Evolutionary conservation across 2,329 filamentous ascomycete species (phyloP), one percentile per base, ranked within the genome.

Genomic region (Fusarium dlaminii): DNA sequence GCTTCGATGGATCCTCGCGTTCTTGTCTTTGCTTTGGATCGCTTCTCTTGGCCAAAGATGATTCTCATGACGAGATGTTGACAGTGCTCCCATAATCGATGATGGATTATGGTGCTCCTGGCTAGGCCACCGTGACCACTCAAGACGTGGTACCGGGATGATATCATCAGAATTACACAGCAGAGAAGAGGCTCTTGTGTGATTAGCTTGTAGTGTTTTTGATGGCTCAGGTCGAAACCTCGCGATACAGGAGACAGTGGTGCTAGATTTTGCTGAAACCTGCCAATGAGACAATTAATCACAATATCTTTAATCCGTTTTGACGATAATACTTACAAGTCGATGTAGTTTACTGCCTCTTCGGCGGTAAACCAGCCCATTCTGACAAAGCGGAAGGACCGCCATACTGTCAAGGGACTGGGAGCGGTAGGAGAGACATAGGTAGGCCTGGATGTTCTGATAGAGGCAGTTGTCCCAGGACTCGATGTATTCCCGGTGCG

Each of bases 301-400:
- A 40, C 24, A 2, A 6, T 15, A 6, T 20, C 17, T 27, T 51
- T 5, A 3, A 3, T 27, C 9, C 5, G 4, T 11, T 14, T 18
- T 20, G 5, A n/a, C 13, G 6, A 24, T 17, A 17, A 10, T 20
- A 80, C 82, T 61, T 68, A 86, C 81, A 87, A 64, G 68, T 89
- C 87, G 51, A 89, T 81, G 63, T 88, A 87, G 3, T 84, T 86
- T 3, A 89, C 83, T 15, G 87, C 87, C 74, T 89, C 87, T 61
- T 85, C 82, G 7, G 87, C 86, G 2, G 86, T 86, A 62, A 89
- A 86, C 87, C 86, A 89, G 0, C 87, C 87, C 86, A 88, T 87
- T 65, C 84, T 85, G 24, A 88, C 86, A 73, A 88, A 89, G 1
- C 87, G 84, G 34, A 73, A 76, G 5, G 73, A 61, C 32, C 64